A percentile compares a stretch with the other conserved stretches of the same genome.
Evolutionary conservation across 2,329 filamentous ascomycete genomes (phyloP).

Genomic region (Arthroderma sp.): DNA sequence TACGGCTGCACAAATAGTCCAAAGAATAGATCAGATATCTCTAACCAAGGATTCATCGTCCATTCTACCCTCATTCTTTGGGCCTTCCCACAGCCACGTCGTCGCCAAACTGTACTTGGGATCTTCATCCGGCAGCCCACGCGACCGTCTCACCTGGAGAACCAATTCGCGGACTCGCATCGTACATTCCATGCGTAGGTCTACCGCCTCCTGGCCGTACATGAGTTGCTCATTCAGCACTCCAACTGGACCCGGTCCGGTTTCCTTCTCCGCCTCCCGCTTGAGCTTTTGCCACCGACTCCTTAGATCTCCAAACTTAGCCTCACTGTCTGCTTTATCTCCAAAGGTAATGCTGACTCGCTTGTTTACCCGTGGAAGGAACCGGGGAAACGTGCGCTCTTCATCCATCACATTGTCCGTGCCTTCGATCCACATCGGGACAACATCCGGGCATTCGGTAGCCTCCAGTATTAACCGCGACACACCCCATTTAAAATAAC

Average conservation of each 20-base stretch:
- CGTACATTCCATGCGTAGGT: constrained; percentile 68
- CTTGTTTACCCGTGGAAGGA: constrained; percentile 61
- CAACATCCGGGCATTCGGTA: constrained; percentile 71
- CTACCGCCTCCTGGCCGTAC: constrained; percentile 59
- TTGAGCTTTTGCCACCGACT: constrained; percentile 57
- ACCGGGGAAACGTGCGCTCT: constrained; percentile 62
- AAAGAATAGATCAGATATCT: constrained; percentile 33
- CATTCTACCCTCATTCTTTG: constrained; percentile 42
- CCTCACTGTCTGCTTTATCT: constrained; percentile 58
- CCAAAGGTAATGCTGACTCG: constrained; percentile 65
- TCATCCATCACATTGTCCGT: constrained; percentile 83
- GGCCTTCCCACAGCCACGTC: constrained; percentile 57
- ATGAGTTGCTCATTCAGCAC: constrained; percentile 53
- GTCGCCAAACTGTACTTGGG: constrained; percentile 62
- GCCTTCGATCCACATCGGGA: constrained; percentile 91
- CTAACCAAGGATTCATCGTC: constrained; percentile 48
- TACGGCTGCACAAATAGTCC: background rate
- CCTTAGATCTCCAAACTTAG: constrained; percentile 64
- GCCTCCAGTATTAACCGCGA: constrained; percentile 82
- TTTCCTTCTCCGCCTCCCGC: constrained; percentile 35
- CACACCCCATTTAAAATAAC: constrained; percentile 98
- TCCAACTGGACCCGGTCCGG: constrained; percentile 32
- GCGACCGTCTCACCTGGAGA: constrained; percentile 56
- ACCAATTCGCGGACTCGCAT: constrained; percentile 66
- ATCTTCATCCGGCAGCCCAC: constrained; percentile 70